phyloP scores from a whole-genome alignment of 768 basidiomycete genomes.

The Tylopilus vinaceipallidus region DNA sequence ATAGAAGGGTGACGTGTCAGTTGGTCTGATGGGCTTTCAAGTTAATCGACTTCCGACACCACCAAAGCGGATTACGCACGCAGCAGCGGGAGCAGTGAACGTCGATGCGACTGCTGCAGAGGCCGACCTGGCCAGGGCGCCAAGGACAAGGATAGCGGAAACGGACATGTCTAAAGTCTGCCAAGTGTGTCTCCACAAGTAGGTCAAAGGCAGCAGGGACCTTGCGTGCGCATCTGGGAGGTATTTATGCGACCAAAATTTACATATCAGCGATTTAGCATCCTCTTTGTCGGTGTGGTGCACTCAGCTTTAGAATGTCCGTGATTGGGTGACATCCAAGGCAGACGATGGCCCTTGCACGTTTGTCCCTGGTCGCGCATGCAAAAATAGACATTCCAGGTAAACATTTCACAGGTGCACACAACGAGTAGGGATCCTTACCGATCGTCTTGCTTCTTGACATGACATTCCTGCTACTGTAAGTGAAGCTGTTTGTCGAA shows the following conservation, averaged over 20 bases:
- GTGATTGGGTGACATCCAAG: not conserved
- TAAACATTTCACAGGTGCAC: not conserved
- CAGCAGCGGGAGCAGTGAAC: conserved; percentile 31
- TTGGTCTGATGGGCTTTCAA: conserved; percentile 12
- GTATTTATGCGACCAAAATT: conserved; percentile 7
- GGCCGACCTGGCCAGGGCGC: conserved; percentile 15
- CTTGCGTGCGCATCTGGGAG: not conserved
- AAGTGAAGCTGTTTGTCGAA: not conserved
- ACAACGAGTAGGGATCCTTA: not conserved
- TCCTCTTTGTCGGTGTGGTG: not conserved
- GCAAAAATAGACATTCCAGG: not conserved
- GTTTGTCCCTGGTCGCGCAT: not conserved
- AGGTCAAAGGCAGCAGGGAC: not conserved
- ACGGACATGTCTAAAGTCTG: conserved; percentile 6
- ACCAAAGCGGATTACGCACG: conserved; percentile 17
- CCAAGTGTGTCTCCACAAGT: not conserved
- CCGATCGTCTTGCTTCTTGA: not conserved
- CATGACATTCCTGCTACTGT: not conserved
- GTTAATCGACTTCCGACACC: conserved; percentile 1
- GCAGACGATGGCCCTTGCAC: not conserved
- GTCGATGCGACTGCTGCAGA: conserved; percentile 24
- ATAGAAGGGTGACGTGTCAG: conserved; percentile 36
- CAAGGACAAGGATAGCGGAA: conserved; percentile 12
- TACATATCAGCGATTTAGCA: not conserved
- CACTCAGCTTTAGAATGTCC: not conserved